Base-by-base conservation (phyloP, 2,329 filamentous ascomycete genomes). In the Ophiostoma perfectum region DNA sequence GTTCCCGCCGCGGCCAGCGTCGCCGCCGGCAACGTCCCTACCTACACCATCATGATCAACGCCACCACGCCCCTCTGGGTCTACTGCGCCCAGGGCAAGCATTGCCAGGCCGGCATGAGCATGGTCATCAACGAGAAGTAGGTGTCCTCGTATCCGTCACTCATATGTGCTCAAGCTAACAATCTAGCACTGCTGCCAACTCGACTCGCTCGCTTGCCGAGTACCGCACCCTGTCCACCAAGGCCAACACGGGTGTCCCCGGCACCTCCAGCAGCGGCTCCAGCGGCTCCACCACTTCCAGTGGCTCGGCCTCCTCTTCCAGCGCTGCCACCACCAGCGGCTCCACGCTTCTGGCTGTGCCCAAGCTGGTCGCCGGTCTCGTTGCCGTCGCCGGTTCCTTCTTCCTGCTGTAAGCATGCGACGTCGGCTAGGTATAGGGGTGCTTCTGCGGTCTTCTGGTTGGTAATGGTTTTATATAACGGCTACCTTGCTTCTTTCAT, bases 41-140 rank as follows among this genome's bases (percentile, higher is more conserved):
- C 88, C 67, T 95, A 88, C 79, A 92, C 88, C 69, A 81, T 94
- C 74, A 83, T 83, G 76, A 80, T 95, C 77, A 88, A 88, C 75
- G 82, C 87, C 77, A 85, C 83, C 62, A 88, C 83, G 68, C 91
- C 91, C 42, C 77, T 81, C 72, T 81, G 80, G 77, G 80, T 79
- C 74, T 81, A 81, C 76, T 81, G 80, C 72, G 76, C 78, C 14
- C 80, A 81, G 27, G 78, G 77, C 27, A 72, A 74, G 71, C 82
- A 84, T 73, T 85, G 82, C 78, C 78, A 81, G 71, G 77, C 74
- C 11, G 81, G 81, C 70, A 84, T 84, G 82, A 77, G 79, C 3
- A 81, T 79, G 14, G 78, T 81, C 55, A 88, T 93, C 76, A 93
- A 93, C 78, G 86, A 86, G 79, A 82, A 89, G 88, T 90, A 78